Base-by-base conservation (phyloP, 208 protist species). In the Cochliopodium minus region DNA sequence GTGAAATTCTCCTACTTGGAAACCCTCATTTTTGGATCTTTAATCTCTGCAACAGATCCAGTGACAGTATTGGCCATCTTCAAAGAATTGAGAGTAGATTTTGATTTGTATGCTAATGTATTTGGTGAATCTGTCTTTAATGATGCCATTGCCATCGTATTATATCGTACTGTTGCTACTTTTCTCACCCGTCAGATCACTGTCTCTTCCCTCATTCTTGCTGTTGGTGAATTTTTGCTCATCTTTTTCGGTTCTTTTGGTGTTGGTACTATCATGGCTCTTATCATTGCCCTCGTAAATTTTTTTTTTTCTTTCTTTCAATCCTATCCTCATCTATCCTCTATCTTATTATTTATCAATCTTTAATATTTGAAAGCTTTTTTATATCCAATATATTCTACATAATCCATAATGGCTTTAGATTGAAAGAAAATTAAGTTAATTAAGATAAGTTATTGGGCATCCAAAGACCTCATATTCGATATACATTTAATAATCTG, bases 11-110 rank as follows among this genome's bases (percentile, higher is more conserved):
- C 40, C 1, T 29, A 65, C 23, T 30, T 70, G 3, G 71, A 76
- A 28, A 33, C 22, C 22, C 29, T 81, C 0, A 29, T 73, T 2
- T 82, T 76, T 56, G 74, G 74, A 7, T 52, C 74, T 11, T 55
- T 86, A 25, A 79, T 86, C 17, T 78, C 66, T 2, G 70, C 79
- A 4, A 70, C 72, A 2, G 82, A 88, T 62, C 80, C 82, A 7
- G 82, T 88, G 1, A 72, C 81, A 0, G 80, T 73, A 11, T 62
- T 88, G 13, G 71, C 81, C 17, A 78, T 86, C n/a, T 70, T 86
- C 13, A 64, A 65, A 40, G 11, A 62, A 5, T 49, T 80, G 6
- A 54, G 57, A 22, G 72, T 75, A 15, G 25, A 65, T 23, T 22
- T 67, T 9, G 66, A 58, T 1, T 43, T 77, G 2, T 56, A 73